Base-by-base conservation (phyloP, 2,329 filamentous ascomycete species). In the Fonsecaea pugnacius region DNA sequence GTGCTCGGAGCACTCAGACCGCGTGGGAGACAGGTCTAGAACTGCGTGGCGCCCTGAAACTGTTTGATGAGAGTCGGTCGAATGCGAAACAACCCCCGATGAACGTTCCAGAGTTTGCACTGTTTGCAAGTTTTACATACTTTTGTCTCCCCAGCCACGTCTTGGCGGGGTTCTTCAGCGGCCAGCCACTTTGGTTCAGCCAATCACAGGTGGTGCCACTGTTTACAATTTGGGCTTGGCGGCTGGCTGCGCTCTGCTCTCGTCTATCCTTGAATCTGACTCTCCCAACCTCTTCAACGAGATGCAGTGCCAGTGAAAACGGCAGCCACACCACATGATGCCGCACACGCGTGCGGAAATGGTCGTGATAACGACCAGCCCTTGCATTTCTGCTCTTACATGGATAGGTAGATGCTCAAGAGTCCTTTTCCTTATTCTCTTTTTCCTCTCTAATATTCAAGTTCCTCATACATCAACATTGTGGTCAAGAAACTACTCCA, bases 341-440 rank as follows among this genome's bases (percentile, higher is more conserved):
- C 43, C 21, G 24, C 12, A 48, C 36, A 24, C 35, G n/a, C n/a
- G 21, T 21, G 57, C 56, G 36, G 46, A 33, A 48, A 38, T 18
- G 59, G n/a, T 33, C 57, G n/a, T 58, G 53, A 55, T 21, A 27
- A 59, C 61, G 56, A 51, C 66, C 66, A 68, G 58, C 66, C 66
- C 62, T 50, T 62, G 54, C 35, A 56, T 62, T 67, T 64, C 58
- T 51, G 32, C 64, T 35, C 52, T 35, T 56, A 52, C 56, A 66
- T 66, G 61, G 53, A 62, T 56, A 63, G 66, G 66, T 68, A 66
- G 27, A 66, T 64, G 63, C 60, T 32, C 18, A 46, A 64, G 55
- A 36, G 52, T 63, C 57, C 62, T 59, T 51, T 51, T 53, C 24
- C n/a, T 43, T 46, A 10, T 40, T 46, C 35, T 54, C 63, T 54